These are phyloP conservation scores for Quercus bicolor DNA, from an alignment of 306 rosid genomes.

Conservation along the genomic window DNA sequence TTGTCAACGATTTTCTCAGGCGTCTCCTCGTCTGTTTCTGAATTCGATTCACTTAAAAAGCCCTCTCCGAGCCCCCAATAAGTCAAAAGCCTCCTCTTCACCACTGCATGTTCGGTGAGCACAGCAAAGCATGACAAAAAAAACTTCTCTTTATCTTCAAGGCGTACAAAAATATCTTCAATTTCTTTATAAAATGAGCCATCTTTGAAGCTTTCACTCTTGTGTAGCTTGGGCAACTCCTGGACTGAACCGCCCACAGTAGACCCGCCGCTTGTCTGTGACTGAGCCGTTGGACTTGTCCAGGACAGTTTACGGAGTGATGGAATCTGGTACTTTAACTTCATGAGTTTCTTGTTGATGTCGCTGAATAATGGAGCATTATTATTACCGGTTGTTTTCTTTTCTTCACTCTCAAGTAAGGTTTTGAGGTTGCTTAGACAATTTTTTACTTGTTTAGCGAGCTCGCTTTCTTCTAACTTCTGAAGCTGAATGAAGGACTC, in stretches of 20 bases:
- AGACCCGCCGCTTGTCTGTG: background rate
- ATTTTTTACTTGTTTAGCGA: too few relatives aligned
- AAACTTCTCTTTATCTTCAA: too few relatives aligned
- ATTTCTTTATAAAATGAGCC: constrained; percentile 6
- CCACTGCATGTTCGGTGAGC: constrained; percentile 13
- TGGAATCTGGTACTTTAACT: too few relatives aligned
- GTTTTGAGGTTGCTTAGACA: too few relatives aligned
- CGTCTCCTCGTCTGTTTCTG: background rate
- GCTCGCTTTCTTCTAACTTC: too few relatives aligned
- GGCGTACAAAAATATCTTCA: background rate
- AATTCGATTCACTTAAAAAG: background rate
- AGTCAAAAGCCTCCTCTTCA: constrained; percentile 27
- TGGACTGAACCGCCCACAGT: background rate
- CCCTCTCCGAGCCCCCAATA: constrained; percentile 33
- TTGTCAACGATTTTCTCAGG: background rate
- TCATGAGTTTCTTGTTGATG: too few relatives aligned
- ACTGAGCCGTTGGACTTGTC: too few relatives aligned
- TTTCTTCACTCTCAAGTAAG: too few relatives aligned
- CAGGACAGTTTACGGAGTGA: too few relatives aligned
- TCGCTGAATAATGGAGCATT: too few relatives aligned
- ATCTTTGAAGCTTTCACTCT: background rate
- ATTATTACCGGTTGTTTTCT: too few relatives aligned
- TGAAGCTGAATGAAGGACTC: too few relatives aligned
- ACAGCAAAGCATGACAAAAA: constrained; percentile 15
- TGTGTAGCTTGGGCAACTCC: background rate